Base-by-base conservation (phyloP, 805 yeast species). In the Lipomyces yamadae region DNA sequence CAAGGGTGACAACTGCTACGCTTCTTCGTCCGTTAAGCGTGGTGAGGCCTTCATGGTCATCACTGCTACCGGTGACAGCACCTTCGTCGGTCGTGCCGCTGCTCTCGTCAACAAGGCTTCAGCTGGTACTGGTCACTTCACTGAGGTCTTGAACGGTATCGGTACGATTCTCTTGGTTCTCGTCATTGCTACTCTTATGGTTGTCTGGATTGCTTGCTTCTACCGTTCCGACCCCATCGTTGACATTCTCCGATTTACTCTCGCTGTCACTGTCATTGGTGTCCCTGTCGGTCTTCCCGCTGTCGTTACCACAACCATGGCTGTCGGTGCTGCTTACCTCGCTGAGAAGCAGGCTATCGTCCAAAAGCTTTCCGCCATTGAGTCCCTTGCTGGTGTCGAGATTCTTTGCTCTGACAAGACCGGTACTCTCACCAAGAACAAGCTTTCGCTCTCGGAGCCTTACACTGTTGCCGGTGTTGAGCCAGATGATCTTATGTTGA, bases 221-320 rank as follows among this genome's bases (percentile, higher is more conserved):
- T 92, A 92, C 89, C 88, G 97, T 84, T 85, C 96, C 75, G 87
- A 86, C 80, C 85, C 83, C 79, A 91, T 92, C 79, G 97, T 92
- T 77, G 83, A 88, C 76, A 90, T 92, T 83, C 85, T 92, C 81
- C 87, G 97, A 84, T 90, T 88, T 89, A 89, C 97, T 76, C 84
- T 92, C 79, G 97, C 97, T 75, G 92, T 92, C 81, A 92, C 97
- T 84, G 91, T 92, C 82, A 89, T 92, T 76, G 97, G 97, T 89
- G 97, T 92, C 76, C 97, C 97, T 81, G 97, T 92, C 74, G 97
- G 97, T 90, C 88, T 92, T 80, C 97, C 97, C 81, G 97, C 97
- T 80, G 97, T 92, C 78, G 97, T 92, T 75, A 92, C 97, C 85
- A 92, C 97, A 77, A 92, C 97, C 81, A 92, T 92, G 97, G 98